Base-by-base conservation (phyloP, 148 eudicot genomes). In the Hydrangea macrophylla region DNA sequence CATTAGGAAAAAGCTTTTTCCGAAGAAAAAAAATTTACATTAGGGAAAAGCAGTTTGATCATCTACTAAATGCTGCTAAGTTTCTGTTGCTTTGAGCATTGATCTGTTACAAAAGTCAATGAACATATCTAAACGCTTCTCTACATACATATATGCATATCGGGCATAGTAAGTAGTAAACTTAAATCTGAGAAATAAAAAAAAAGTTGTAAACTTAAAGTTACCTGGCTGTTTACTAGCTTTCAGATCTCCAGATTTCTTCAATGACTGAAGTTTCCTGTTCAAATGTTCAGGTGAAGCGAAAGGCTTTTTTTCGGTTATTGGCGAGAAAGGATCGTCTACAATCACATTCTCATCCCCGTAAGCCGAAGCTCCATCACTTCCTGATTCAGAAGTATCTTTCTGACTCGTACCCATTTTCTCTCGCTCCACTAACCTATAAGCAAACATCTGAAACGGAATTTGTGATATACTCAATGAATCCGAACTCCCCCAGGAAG, bases 391-490 rank as follows among this genome's bases (percentile, higher is more conserved):
- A 11, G 78, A 83, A 70, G 71, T 78, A 31, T 87, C 92, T 68
- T 74, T 80, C 26, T 70, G 67, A 68, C 20, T 60, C 5, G 67
- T 11, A 45, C 42, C 71, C 58, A 71, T 59, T 60, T 61, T 90
- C 53, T 85, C 92, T 70, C 68, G 86, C 82, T 89, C 95, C 25
- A 78, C 72, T 60, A 88, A 73, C 64, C 76, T 78, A 54, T 81
- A 86, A 35, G 80, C 78, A 71, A 88, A 86, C 83, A 92, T 86
- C 75, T 92, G 90, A 66, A 88, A 86, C 22, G 92, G 95, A 32
- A 92, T 77, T 66, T 84, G 83, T n/a, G 84, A 80, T 30, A 86
- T 79, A 26, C 85, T 80, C 50, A 65, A 62, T 11, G 71, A 55
- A 44, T 77, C 75, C 4, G 50, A 53, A 18, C 64, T 75, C 42